Percentiles rank a stretch among this genome's conserved stretches.
Evolutionary conservation across 345 rosid genomes (phyloP).

Genomic region (Iberis pinnata): DNA sequence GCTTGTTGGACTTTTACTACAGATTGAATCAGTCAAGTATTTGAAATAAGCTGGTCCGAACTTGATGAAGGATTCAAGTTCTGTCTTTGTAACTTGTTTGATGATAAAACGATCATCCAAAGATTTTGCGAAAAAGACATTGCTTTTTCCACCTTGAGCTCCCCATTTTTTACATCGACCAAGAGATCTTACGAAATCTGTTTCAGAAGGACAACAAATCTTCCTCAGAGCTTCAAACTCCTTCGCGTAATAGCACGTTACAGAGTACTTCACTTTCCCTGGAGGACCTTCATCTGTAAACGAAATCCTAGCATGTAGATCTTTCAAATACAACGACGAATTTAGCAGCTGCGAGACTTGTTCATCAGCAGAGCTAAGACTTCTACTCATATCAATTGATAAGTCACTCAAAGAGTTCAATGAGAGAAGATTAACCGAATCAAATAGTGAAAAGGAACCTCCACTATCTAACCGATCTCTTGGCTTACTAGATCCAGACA

Average conservation of each 20-base stretch:
- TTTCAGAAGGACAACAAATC: conserved; percentile 80
- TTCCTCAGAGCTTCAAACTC: conserved; percentile 79
- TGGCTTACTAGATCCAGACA: conserved; percentile 54
- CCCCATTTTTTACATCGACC: conserved; percentile 99
- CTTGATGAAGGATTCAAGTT: conserved; percentile 88
- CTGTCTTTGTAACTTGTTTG: conserved; percentile 95
- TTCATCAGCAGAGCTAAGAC: conserved; percentile 54
- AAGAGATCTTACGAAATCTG: conserved; percentile 77
- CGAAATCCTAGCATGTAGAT: conserved; percentile 67
- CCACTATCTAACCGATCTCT: conserved; percentile 43
- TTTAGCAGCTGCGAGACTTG: conserved; percentile 48
- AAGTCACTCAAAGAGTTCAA: conserved; percentile 46
- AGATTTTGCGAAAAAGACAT: conserved; percentile 92
- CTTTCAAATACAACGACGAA: conserved; percentile 48
- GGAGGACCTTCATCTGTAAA: conserved; percentile 63
- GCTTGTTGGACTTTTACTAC: conserved; percentile 76
- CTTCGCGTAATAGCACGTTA: conserved; percentile 85
- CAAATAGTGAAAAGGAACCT: conserved; percentile 46
- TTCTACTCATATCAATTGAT: conserved; percentile 39
- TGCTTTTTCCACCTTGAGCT: conserved; percentile 99
- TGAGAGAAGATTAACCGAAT: conserved; percentile 49
- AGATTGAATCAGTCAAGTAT: conserved; percentile 70
- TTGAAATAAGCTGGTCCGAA: conserved; percentile 82
- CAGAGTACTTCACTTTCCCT: conserved; percentile 70
- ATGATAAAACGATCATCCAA: conserved; percentile 93